phyloP scores from a whole-genome alignment of 176 grass and related monocot genomes.

The Eragrostis nindensis region DNA sequence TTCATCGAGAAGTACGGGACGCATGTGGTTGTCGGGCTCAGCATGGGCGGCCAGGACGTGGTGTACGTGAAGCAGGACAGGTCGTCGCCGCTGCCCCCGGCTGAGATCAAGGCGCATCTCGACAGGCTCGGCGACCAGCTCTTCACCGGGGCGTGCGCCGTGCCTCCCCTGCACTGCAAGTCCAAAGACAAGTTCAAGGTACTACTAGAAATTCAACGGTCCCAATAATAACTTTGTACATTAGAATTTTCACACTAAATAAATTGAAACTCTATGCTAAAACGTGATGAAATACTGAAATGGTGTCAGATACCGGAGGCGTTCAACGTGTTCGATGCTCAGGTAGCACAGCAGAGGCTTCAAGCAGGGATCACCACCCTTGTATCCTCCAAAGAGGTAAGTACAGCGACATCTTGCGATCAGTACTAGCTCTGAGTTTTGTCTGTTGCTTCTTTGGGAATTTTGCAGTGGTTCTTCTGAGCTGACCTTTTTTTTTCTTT shows the following conservation, averaged over 20 bases:
- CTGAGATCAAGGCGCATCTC: conserved; percentile 74
- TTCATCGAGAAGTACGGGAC: conserved; percentile 88
- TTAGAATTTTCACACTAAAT: not conserved
- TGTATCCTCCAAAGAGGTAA: conserved; percentile 76
- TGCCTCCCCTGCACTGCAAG: conserved; percentile 58
- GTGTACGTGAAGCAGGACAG: conserved; percentile 76
- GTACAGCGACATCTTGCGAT: not conserved
- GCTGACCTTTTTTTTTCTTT: not conserved
- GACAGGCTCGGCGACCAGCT: conserved; percentile 87
- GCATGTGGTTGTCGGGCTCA: conserved; percentile 76
- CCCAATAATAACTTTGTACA: not conserved
- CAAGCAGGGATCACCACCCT: conserved; percentile 67
- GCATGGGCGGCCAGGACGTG: conserved; percentile 94
- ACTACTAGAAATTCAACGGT: not conserved
- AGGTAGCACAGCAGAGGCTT: conserved; percentile 50
- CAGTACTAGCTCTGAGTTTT: too few relatives aligned
- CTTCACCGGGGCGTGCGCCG: conserved; percentile 73
- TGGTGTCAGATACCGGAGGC: conserved; percentile 65
- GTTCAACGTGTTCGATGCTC: conserved; percentile 90
- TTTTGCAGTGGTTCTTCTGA: not conserved
- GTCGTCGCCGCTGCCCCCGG: conserved; percentile 61
- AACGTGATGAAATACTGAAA: conserved; percentile 1
- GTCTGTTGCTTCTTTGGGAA: not conserved
- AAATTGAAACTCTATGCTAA: not conserved
- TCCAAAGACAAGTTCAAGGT: conserved; percentile 76